Percentiles rank a stretch among this genome's conserved stretches.
Conservation (phyloP, 805 yeast species). For the Myxozyma melibiosi region DNA sequence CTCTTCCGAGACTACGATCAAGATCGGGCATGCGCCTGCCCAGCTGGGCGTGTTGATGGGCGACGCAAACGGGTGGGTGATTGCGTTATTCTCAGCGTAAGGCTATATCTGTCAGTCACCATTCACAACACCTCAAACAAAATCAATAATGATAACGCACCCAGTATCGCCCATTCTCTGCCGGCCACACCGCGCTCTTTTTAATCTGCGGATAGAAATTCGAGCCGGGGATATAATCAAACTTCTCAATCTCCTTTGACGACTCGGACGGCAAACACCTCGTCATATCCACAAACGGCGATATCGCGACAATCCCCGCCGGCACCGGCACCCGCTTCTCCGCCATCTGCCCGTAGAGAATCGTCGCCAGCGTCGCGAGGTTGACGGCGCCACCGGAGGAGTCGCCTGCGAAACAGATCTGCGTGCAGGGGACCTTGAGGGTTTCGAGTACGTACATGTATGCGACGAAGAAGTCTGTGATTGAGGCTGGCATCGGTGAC, state of each 20-base stretch:
- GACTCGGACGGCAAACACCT: constrained; percentile 32
- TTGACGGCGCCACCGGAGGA: constrained; percentile 30
- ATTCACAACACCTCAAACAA: neutral
- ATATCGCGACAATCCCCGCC: constrained; percentile 26
- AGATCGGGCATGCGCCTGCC: constrained; percentile 28
- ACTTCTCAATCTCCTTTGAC: constrained; percentile 13
- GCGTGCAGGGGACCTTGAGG: constrained; percentile 16
- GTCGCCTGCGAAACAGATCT: constrained; percentile 31
- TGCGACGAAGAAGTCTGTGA: constrained; percentile 22
- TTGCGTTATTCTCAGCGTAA: constrained; percentile 28
- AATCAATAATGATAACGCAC: constrained; percentile 6
- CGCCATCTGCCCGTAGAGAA: constrained; percentile 13
- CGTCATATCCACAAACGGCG: constrained; percentile 33
- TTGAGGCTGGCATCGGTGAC: constrained; percentile 25
- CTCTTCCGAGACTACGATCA: constrained; percentile 19
- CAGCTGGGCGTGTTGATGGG: constrained; percentile 26
- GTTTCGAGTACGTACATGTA: constrained; percentile 17
- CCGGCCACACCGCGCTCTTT: constrained; percentile 28
- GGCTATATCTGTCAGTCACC: constrained; percentile 7
- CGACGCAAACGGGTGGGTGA: constrained; percentile 30
- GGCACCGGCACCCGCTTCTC: constrained; percentile 27
- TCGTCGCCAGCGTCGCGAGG: constrained; percentile 11
- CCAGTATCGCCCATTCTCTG: constrained; percentile 18
- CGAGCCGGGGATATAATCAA: constrained; percentile 28
- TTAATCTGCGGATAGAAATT: constrained; percentile 26